Evolutionary conservation across 352 stramenopile genomes (phyloP), one percentile per base, ranked within the genome.

Genomic region (Phytopythium aichiense): DNA sequence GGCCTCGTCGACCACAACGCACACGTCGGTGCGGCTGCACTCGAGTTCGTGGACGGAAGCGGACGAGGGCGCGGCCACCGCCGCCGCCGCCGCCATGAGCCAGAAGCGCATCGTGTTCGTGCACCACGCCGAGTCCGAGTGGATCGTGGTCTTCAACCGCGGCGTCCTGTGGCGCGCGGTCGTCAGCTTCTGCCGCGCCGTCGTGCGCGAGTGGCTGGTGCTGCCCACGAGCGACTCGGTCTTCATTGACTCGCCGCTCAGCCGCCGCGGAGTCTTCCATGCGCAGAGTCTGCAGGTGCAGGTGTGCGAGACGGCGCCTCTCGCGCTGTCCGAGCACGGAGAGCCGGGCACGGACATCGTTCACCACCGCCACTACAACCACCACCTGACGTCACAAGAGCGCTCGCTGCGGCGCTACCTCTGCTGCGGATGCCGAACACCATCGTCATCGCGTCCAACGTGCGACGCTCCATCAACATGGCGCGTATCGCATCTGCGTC

Each of bases 141-240:
- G 88, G 88, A 96, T 95, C 65, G 77, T 88, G 56, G 70, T 95
- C 40, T 96, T 96, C 58, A 96, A 96, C 60, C 88, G 88, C 46
- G 83, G 84, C 38, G 30, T 86, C 2, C 75, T 74, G 60, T 71
- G 74, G 48, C 65, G 68, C 12, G 72, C 69, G n/a, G 50, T 84
- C 8, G 59, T 78, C 53, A 68, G 63, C 48, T 69, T 96, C 40
- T 38, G 87, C 6, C 80, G 73, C 28, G 74, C 87, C 0, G 61
- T 92, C 7, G 65, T 74, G 40, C 72, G 74, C 23, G 88, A 96
- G 66, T 90, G 82, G 71, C 70, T 89, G 15, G 53, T 92, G 68
- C 65, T 89, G 2, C 76, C 79, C 5, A 89, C 84, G 22, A 61
- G 60, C 22, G 76, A 94, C 70, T 94, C 86, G 57, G 61, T 94